Conservation (phyloP, 352 stramenopile species). For the Phytophthora hybrid region DNA sequence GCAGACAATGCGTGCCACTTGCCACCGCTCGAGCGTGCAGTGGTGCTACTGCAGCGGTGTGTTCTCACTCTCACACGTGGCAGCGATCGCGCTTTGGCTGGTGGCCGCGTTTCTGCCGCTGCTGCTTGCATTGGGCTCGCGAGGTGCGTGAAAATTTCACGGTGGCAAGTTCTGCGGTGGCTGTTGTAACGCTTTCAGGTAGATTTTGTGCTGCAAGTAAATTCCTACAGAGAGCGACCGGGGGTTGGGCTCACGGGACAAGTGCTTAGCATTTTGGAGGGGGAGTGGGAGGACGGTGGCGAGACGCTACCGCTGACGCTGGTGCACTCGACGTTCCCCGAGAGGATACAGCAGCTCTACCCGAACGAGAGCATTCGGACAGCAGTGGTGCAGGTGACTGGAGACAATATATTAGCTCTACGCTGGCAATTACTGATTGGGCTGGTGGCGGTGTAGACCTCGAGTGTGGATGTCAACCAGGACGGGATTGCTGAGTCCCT, state of each 20-base stretch:
- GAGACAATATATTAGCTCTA: background rate
- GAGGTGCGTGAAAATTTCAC: conserved; percentile 35
- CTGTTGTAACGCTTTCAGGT: conserved; percentile 9
- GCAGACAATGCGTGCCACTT: conserved; percentile 55
- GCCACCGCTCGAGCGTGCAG: conserved; percentile 57
- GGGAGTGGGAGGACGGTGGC: conserved; percentile 26
- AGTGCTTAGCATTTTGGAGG: conserved; percentile 70
- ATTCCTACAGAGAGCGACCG: conserved; percentile 74
- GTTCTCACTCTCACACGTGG: conserved; percentile 62
- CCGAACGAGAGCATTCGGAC: conserved; percentile 42
- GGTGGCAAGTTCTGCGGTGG: background rate
- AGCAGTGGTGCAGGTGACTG: conserved; percentile 49
- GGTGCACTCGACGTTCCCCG: conserved; percentile 57
- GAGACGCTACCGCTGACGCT: conserved; percentile 34
- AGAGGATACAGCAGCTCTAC: conserved; percentile 54
- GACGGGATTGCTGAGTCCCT: conserved; percentile 66
- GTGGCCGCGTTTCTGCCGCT: conserved; percentile 60
- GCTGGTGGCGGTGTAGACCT: conserved; percentile 38
- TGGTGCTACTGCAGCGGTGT: conserved; percentile 67
- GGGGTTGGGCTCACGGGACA: conserved; percentile 64
- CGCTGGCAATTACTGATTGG: background rate
- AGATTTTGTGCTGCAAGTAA: conserved; percentile 74
- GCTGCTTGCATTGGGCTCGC: conserved; percentile 62
- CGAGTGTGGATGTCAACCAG: conserved; percentile 54
- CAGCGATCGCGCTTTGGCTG: conserved; percentile 50